A percentile compares a stretch with the other conserved stretches of the same genome.
These are phyloP conservation scores for Pseudonitzschia pungens DNA, from an alignment of 108 stramenopile species.

Conservation along the genomic window DNA sequence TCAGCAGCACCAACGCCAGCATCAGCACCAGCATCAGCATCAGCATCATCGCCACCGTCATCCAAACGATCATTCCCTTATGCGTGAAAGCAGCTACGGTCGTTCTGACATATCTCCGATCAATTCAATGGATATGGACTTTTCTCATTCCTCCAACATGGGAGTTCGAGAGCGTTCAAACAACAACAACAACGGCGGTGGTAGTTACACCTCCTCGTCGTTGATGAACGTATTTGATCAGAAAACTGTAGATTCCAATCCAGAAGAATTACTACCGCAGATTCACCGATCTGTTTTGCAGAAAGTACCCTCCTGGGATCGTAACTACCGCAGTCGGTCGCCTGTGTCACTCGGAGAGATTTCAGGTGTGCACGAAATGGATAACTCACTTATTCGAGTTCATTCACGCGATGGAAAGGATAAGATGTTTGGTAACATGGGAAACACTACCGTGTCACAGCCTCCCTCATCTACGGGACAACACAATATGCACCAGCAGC, in stretches of 20 bases:
- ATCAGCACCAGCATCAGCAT: too few relatives aligned
- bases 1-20: too few relatives aligned
- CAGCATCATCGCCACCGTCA: neutral
- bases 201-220: constrained; percentile 32
- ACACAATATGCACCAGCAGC: constrained; percentile 1
- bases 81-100: constrained; percentile 9
- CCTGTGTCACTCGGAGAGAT: constrained; percentile 17
- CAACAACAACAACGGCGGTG: constrained; percentile 29
- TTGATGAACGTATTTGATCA: constrained; percentile 58
- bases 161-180: constrained; percentile 13
- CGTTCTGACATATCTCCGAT: constrained; percentile 29
- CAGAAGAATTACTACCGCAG: constrained; percentile 15
- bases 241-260: constrained; percentile 17
- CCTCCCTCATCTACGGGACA: neutral
- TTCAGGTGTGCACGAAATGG: constrained; percentile 20
- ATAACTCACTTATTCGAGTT: constrained; percentile 30
- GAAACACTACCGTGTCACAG: neutral
- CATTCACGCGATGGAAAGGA: constrained; percentile 13
- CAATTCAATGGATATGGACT: constrained; percentile 39
- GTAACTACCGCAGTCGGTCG: constrained; percentile 30
- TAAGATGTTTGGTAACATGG: neutral
- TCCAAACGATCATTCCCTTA: constrained; percentile 9
- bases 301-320: constrained; percentile 37
- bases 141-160: neutral
- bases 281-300: constrained; percentile 30